Evolutionary conservation across 768 basidiomycete genomes (phyloP).

Genomic region (Tricholoma bakamatsutake): DNA sequence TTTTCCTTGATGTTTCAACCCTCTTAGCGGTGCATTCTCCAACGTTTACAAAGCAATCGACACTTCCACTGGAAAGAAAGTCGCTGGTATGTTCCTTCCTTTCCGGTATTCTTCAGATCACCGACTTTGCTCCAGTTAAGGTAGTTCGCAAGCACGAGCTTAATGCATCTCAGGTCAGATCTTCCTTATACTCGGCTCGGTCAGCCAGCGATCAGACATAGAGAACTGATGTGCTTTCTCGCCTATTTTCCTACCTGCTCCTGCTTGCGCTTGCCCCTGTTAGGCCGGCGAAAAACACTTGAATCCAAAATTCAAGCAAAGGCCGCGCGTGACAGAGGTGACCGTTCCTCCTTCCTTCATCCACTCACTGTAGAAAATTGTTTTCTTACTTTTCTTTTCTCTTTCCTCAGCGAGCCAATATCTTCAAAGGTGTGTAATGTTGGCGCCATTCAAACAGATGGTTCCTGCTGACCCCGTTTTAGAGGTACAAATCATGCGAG

Average conservation of each 20-base stretch:
- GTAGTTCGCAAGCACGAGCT: slow-evolving; percentile 92
- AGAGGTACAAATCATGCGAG: slow-evolving; percentile 99
- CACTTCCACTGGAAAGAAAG: slow-evolving; percentile 63
- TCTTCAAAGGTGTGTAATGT: slow-evolving; percentile 71
- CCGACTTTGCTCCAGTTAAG: slow-evolving; percentile 52
- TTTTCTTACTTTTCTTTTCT: slow-evolving; percentile 26
- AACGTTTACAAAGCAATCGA: slow-evolving; percentile 94
- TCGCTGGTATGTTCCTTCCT: slow-evolving; percentile 59
- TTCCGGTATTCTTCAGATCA: slow-evolving; percentile 9
- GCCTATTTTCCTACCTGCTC: slow-evolving; percentile 19
- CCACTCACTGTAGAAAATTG: slow-evolving; percentile 5
- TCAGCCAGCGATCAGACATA: slow-evolving; percentile 14
- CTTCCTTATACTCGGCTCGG: slow-evolving; percentile 17
- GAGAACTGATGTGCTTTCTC: slow-evolving; percentile 12
- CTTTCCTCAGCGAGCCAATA: slow-evolving; percentile 79
- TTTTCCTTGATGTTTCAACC: slow-evolving; percentile 12
- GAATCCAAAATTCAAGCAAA: slow-evolving; percentile 92
- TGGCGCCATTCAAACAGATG: neutral
- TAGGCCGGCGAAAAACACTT: slow-evolving; percentile 92
- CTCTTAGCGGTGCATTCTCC: slow-evolving; percentile 86
- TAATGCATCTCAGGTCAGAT: slow-evolving; percentile 79
- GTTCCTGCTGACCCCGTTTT: slow-evolving; percentile 8
- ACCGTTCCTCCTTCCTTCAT: slow-evolving; percentile 20
- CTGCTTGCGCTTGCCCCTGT: slow-evolving; percentile 27
- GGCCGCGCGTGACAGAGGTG: slow-evolving; percentile 97